phyloP scores from a whole-genome alignment of 2,329 filamentous ascomycete genomes.

The Aspergillus transmontanensis region DNA sequence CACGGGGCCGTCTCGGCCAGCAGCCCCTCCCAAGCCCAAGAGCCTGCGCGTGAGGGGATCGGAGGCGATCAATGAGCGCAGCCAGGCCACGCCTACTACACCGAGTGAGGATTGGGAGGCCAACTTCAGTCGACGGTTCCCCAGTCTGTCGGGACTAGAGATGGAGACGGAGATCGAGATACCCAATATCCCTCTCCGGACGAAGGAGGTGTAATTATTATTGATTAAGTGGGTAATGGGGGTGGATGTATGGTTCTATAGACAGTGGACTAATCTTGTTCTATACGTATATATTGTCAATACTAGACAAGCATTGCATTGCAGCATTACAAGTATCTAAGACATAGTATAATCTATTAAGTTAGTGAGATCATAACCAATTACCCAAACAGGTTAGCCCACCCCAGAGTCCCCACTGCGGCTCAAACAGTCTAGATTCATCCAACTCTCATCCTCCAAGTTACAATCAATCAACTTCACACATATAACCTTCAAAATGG shows the following conservation, averaged over 20 bases:
- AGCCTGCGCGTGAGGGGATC: constrained; percentile 54
- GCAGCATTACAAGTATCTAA: not conserved
- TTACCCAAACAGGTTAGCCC: not conserved
- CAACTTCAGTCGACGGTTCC: constrained; percentile 83
- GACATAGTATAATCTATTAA: too few species aligned
- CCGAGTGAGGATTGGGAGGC: constrained; percentile 63
- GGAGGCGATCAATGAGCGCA: constrained; percentile 26
- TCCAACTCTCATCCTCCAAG: not conserved
- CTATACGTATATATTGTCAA: constrained; percentile 12
- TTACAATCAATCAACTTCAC: not conserved
- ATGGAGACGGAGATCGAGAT: constrained; percentile 69
- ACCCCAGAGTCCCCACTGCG: not conserved
- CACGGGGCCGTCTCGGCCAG: constrained; percentile 46
- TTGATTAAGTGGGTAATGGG: too few species aligned
- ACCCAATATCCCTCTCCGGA: constrained; percentile 41
- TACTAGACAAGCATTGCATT: not conserved
- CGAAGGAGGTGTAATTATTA: constrained; percentile 43
- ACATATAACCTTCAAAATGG: constrained; percentile 27
- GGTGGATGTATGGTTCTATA: not conserved
- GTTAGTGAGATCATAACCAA: too few species aligned
- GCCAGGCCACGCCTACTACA: constrained; percentile 24
- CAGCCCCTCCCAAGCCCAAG: constrained; percentile 63
- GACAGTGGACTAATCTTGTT: constrained; percentile 14
- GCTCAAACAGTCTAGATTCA: not conserved
- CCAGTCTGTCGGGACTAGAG: constrained; percentile 81